phyloP scores from a whole-genome alignment of 768 basidiomycete species.

The Boletus rufocinnamomeus region DNA sequence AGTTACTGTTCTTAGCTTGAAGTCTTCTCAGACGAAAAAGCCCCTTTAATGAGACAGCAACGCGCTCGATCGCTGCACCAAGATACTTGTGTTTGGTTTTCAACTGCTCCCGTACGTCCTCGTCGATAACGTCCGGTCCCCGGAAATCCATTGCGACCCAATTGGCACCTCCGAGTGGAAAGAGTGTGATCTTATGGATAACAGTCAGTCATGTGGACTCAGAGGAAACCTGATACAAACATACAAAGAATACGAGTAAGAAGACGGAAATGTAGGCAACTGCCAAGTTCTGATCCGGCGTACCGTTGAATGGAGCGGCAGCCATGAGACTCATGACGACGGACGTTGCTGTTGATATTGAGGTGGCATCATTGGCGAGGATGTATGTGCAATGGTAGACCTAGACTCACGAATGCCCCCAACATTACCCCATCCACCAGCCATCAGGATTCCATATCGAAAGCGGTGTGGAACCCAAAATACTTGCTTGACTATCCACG shows the following conservation, averaged over 20 bases:
- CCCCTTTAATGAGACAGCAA: background rate
- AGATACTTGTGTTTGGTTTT: constrained; percentile 37
- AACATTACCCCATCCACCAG: constrained; percentile 69
- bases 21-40: background rate
- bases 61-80: constrained; percentile 15
- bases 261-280: constrained; percentile 69
- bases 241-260: constrained; percentile 59
- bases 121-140: constrained; percentile 61
- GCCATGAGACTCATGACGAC: constrained; percentile 65
- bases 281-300: constrained; percentile 57
- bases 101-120: constrained; percentile 52
- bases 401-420: constrained; percentile 64
- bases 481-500: constrained; percentile 56
- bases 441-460: constrained; percentile 66
- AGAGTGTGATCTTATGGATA: constrained; percentile 54
- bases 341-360: constrained; percentile 51
- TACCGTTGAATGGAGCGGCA: constrained; percentile 60
- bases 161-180: constrained; percentile 59
- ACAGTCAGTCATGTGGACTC: background rate
- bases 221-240: constrained; percentile 13
- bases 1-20: background rate
- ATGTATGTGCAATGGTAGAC: background rate
- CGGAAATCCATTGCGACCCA: constrained; percentile 62
- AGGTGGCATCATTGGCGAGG: background rate
- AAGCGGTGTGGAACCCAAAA: constrained; percentile 83